A percentile compares a stretch with the other conserved stretches of the same genome.
phyloP scores from a whole-genome alignment of 371 early-diverging fungal genomes.

The Mortierella sp. region DNA sequence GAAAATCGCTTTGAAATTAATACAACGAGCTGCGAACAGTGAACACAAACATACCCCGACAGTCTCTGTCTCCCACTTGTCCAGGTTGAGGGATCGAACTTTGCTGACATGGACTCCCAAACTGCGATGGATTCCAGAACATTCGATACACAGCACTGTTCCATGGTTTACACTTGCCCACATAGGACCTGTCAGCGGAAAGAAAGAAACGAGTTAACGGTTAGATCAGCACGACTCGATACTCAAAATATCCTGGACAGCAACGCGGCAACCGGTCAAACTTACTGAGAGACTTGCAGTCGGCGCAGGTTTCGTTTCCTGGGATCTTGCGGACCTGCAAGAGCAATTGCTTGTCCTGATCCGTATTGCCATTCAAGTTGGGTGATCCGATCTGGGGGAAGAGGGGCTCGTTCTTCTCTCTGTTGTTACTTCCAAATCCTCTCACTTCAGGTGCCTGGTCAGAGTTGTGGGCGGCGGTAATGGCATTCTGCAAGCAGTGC shows the following conservation, averaged over 20 bases:
- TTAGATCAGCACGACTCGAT: not conserved
- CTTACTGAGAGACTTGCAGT: conserved; percentile 48
- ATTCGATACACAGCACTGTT: conserved; percentile 94
- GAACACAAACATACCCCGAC: conserved; percentile 64
- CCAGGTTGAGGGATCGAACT: conserved; percentile 87
- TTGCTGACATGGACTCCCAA: conserved; percentile 94
- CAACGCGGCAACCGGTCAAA: not conserved
- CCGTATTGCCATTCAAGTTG: conserved; percentile 55
- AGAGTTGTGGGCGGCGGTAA: conserved; percentile 75
- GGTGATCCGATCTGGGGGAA: conserved; percentile 46
- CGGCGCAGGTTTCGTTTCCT: conserved; percentile 45
- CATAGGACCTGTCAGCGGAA: conserved; percentile 70
- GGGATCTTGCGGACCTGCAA: conserved; percentile 50
- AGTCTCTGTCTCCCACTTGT: conserved; percentile 90
- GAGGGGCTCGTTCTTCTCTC: conserved; percentile 28
- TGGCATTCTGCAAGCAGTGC: conserved; percentile 75
- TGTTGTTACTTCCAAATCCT: conserved; percentile 48
- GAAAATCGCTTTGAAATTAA: too few species aligned
- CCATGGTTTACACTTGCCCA: conserved; percentile 97
- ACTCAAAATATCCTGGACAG: not conserved
- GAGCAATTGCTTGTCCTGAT: conserved; percentile 42
- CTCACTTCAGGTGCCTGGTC: conserved; percentile 60
- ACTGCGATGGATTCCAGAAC: conserved; percentile 97
- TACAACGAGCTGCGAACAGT: too few species aligned
- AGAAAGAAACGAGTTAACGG: not conserved